Evolutionary conservation across 2,329 filamentous ascomycete genomes (phyloP).

Genomic region (Fusarium sororula): DNA sequence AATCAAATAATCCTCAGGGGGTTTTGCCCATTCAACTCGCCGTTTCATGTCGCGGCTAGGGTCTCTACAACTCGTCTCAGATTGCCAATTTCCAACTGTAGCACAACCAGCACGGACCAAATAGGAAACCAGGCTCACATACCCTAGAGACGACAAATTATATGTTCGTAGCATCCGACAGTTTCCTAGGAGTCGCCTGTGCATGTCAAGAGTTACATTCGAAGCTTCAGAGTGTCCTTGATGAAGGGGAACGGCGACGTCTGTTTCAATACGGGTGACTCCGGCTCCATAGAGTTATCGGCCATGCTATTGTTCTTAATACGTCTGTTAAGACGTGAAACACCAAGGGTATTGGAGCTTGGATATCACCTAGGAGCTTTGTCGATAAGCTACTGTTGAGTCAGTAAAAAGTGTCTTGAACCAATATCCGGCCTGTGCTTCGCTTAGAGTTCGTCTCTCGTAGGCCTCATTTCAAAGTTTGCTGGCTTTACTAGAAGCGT

Average conservation of each 20-base stretch:
- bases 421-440: conserved; percentile 8
- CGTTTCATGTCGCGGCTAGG: conserved; percentile 37
- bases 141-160: conserved; percentile 4
- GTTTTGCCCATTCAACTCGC: conserved; percentile 14
- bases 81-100: conserved; percentile 40
- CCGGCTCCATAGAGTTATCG: conserved; percentile 25
- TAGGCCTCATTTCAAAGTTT: neutral
- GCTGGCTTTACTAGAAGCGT: neutral
- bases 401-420: neutral
- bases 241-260: conserved; percentile 3
- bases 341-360: conserved; percentile 8
- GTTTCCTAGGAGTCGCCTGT: neutral
- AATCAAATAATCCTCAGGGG: conserved; percentile 23
- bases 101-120: conserved; percentile 18
- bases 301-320: conserved; percentile 32
- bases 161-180: neutral
- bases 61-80: conserved; percentile 36
- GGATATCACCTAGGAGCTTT: neutral
- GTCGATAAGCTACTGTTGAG: neutral
- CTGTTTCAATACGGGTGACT: conserved; percentile 18
- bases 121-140: conserved; percentile 2
- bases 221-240: neutral
- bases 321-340: conserved; percentile 25
- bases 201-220: conserved; percentile 19
- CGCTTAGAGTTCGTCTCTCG: neutral